phyloP scores from a whole-genome alignment of 805 yeast species.

The Ogataea populi-albae region DNA sequence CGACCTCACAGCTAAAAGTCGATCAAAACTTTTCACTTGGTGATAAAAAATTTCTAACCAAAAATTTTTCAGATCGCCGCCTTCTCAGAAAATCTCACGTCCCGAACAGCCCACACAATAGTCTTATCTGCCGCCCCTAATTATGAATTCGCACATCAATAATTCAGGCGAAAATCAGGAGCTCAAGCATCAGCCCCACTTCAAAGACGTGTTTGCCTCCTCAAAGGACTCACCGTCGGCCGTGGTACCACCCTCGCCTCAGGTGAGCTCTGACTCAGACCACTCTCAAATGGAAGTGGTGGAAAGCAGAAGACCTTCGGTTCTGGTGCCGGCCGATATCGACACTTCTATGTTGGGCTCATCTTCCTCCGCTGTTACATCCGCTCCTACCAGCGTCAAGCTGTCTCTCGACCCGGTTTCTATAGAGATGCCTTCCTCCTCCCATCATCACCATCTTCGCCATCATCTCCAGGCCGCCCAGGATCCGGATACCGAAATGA shows the following conservation, averaged over 20 bases:
- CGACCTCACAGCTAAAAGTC: too few species aligned
- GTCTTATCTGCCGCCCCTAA: too few species aligned
- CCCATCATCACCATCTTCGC: conserved; percentile 4
- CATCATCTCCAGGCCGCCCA: background rate
- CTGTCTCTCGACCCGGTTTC: conserved; percentile 13
- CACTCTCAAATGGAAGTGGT: conserved; percentile 22
- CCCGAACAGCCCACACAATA: too few species aligned
- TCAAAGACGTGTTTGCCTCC: conserved; percentile 34
- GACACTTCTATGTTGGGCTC: conserved; percentile 17
- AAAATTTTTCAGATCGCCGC: too few species aligned
- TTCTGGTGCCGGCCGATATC: conserved; percentile 23
- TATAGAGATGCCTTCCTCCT: conserved; percentile 11
- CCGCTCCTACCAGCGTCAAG: conserved; percentile 12
- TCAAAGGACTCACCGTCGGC: conserved; percentile 19
- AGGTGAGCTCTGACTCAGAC: conserved; percentile 10
- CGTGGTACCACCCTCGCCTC: conserved; percentile 6
- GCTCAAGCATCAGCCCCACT: conserved; percentile 27
- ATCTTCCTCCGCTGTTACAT: conserved; percentile 14
- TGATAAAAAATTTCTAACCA: too few species aligned
- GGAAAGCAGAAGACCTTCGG: conserved; percentile 30
- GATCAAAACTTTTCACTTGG: too few species aligned
- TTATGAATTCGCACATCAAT: conserved; percentile 40
- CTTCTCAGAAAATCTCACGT: too few species aligned
- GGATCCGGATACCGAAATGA: background rate
- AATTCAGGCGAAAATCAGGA: conserved; percentile 39